Conservation (phyloP, 495 filamentous ascomycete genomes). For the Tuber melanosporum region DNA sequence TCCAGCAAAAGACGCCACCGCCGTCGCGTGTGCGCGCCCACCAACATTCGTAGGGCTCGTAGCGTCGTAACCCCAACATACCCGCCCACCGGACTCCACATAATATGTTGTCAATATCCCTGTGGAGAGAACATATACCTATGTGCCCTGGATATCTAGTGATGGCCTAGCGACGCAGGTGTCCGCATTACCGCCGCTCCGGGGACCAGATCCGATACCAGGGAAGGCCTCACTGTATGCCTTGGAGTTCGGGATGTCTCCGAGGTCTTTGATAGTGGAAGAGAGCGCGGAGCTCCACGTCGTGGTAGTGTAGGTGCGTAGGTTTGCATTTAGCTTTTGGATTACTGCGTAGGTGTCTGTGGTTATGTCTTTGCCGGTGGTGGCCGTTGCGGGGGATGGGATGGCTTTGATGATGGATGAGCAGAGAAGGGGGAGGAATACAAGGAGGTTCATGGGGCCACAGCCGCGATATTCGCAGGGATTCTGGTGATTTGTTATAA, state of each 20-base stretch:
- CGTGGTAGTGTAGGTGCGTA: not conserved
- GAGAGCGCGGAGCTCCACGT: not conserved
- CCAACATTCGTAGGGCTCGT: constrained; percentile 45
- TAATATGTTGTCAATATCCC: constrained; percentile 27
- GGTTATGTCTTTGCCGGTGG: not conserved
- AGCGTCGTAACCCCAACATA: constrained; percentile 50
- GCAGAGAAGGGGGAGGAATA: not conserved
- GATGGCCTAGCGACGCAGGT: not conserved
- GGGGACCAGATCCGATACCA: not conserved
- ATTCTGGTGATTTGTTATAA: not conserved
- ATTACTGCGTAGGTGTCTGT: not conserved
- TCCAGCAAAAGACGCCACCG: constrained; percentile 61
- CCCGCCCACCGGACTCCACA: constrained; percentile 51
- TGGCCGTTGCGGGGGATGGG: not conserved
- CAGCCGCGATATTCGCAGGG: not conserved
- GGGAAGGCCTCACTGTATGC: not conserved
- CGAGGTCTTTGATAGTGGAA: too few species aligned
- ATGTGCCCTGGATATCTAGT: constrained; percentile 38
- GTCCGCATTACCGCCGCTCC: not conserved
- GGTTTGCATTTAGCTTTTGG: not conserved
- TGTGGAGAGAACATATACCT: constrained; percentile 29
- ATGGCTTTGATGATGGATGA: not conserved
- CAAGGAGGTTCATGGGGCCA: not conserved
- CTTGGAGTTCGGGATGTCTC: not conserved
- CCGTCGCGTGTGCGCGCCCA: constrained; percentile 58